Percentiles rank a stretch among this genome's conserved stretches.
Evolutionary conservation across 2,329 filamentous ascomycete species (phyloP).

Genomic region (Acrocalymma vagum): DNA sequence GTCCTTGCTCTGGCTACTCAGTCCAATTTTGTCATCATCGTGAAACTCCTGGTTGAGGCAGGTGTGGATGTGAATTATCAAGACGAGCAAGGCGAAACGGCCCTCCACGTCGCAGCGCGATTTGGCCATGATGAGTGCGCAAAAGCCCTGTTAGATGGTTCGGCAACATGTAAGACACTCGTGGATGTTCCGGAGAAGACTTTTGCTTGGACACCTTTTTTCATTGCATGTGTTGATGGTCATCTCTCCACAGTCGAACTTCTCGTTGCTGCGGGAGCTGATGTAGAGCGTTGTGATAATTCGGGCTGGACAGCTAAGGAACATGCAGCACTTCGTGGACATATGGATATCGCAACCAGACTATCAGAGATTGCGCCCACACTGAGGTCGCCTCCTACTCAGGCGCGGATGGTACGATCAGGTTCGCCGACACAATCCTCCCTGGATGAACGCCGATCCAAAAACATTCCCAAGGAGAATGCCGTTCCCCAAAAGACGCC

Average conservation of each 20-base stretch:
- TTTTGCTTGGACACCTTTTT: slow-evolving; percentile 95
- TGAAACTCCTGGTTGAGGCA: slow-evolving; percentile 86
- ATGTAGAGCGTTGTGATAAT: slow-evolving; percentile 77
- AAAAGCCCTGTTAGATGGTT: slow-evolving; percentile 75
- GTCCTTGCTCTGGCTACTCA: slow-evolving; percentile 88
- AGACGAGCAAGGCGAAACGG: slow-evolving; percentile 88
- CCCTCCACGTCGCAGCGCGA: slow-evolving; percentile 88
- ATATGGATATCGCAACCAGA: slow-evolving; percentile 79
- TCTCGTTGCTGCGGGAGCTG: slow-evolving; percentile 79
- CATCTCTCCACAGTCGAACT: slow-evolving; percentile 78
- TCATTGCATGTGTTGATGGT: slow-evolving; percentile 91
- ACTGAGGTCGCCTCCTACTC: slow-evolving; percentile 34
- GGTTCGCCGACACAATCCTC: slow-evolving; percentile 66
- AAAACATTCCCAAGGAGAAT: slow-evolving; percentile 48
- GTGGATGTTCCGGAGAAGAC: slow-evolving; percentile 81
- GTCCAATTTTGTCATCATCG: slow-evolving; percentile 84
- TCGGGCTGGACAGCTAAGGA: slow-evolving; percentile 96
- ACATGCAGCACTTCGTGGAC: slow-evolving; percentile 88
- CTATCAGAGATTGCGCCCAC: slow-evolving; percentile 67
- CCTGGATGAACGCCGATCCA: slow-evolving; percentile 56
- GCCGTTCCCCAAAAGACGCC: slow-evolving; percentile 57
- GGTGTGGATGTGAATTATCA: slow-evolving; percentile 94
- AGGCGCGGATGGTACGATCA: slow-evolving; percentile 38
- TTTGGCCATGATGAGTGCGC: slow-evolving; percentile 87
- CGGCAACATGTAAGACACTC: slow-evolving; percentile 74